Evolutionary conservation across 306 rosid genomes (phyloP), one percentile per base, ranked within the genome.

Genomic region (Senna tora): DNA sequence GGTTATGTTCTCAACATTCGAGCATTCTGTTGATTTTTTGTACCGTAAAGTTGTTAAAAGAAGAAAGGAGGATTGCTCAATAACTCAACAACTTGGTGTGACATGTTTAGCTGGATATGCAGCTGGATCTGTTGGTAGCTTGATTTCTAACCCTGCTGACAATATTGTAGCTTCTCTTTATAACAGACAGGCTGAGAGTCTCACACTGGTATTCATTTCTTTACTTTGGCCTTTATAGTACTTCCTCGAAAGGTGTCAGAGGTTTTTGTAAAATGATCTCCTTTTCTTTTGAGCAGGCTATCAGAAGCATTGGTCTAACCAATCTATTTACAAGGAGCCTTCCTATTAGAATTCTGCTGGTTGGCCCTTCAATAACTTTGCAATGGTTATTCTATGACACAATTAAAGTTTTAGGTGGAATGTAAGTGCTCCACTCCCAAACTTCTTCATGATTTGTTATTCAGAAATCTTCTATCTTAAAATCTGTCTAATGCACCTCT

Each of bases 311-410:
- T 75, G 98, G 98, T 57, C 55, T 93, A 42, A 61, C 71, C 34
- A 87, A 89, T 86, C 81, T 93, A 38, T 87, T 93, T 77, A 89
- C 96, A 10, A 83, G 98, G 82, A 93, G 97, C 61, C 97, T 93
- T 72, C 97, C 97, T 7, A 85, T 93, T 78, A 83, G 98, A 74
- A 75, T 93, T 71, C 19, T 87, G 65, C 79, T 93, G 59, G 92
- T 93, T 54, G 98, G 98, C 53, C 97, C 97, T 60, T 83, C 83
- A 57, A 83, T 93, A 73, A 91, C 98, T 22, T 50, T 89, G 87
- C 97, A 93, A 64, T 93, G 98, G 98, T 91, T 93, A 75, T 89
- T 91, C 81, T 93, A 93, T 65, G 98, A 93, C 88, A 87, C 89
- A 75, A 87, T 90, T 75, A 90, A 93, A 84, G 71, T 90, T 46